These are phyloP conservation scores for Singerocomus inundabilis DNA, from an alignment of 1,284 basidiomycete genomes.

Conservation along the genomic window DNA sequence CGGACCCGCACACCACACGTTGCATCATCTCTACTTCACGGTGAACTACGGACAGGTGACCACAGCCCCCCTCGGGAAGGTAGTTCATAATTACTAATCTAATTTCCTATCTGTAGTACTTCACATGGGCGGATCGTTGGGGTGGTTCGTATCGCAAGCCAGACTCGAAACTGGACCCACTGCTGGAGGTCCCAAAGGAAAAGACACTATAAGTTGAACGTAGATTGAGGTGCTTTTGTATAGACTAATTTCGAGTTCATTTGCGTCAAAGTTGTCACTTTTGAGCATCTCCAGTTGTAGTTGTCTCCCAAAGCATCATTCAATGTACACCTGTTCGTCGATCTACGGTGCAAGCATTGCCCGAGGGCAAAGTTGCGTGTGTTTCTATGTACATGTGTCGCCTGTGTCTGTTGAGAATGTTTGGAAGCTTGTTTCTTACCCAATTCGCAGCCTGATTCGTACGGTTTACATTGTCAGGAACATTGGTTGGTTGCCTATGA, in stretches of 20 bases:
- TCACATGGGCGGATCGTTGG: slow-evolving; percentile 90
- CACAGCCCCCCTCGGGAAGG: slow-evolving; percentile 4
- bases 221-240: neutral
- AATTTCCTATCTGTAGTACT: slow-evolving; percentile 70
- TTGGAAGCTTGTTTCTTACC: no score
- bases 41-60: slow-evolving; percentile 81
- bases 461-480: no score
- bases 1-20: slow-evolving; percentile 95
- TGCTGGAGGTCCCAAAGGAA: slow-evolving; percentile 64
- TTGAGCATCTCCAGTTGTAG: no score
- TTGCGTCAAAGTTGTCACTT: no score
- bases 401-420: no score
- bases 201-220: slow-evolving; percentile 21
- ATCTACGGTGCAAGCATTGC: no score
- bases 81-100: slow-evolving; percentile 5
- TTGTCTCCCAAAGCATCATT: neutral
- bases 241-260: no score
- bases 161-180: slow-evolving; percentile 78
- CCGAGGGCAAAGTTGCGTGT: no score
- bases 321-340: neutral
- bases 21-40: slow-evolving; percentile 95
- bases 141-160: slow-evolving; percentile 90
- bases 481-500: no score
- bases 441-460: no score
- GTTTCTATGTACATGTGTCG: no score